phyloP scores from a whole-genome alignment of 768 basidiomycete species.

The Russula virescens region DNA sequence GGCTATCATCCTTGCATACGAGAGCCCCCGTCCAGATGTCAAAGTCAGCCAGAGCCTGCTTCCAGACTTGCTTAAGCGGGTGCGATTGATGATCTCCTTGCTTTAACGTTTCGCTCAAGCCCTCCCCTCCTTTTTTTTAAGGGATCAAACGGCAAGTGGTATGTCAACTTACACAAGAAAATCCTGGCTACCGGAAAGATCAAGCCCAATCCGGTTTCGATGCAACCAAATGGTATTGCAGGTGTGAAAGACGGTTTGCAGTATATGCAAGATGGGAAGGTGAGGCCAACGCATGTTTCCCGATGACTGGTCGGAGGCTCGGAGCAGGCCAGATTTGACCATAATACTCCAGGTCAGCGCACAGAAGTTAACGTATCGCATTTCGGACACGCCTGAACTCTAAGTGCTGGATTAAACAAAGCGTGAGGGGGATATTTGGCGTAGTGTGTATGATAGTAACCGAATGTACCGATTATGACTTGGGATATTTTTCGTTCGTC shows the following conservation, averaged over 20 bases:
- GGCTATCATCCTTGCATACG: constrained; percentile 10
- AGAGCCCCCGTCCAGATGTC: constrained; percentile 6
- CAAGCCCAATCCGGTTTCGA: constrained; percentile 27
- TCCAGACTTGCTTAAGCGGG: neutral
- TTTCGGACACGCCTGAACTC: constrained; percentile 19
- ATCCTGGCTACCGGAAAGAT: constrained; percentile 25
- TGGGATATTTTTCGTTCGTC: neutral
- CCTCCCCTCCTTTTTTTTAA: neutral
- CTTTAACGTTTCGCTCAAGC: neutral
- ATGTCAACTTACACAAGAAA: constrained; percentile 24
- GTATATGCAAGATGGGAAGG: constrained; percentile 30
- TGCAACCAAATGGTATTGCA: constrained; percentile 28
- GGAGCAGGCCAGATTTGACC: neutral
- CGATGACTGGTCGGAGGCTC: neutral
- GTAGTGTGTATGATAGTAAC: neutral
- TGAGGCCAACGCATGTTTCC: neutral
- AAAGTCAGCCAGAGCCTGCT: neutral
- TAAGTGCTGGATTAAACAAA: neutral
- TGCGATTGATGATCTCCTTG: neutral
- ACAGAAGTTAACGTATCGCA: constrained; percentile 30
- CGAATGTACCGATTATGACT: neutral
- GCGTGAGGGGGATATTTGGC: too few relatives aligned
- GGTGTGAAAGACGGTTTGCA: constrained; percentile 27
- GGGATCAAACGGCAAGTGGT: constrained; percentile 25
- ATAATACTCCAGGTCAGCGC: constrained; percentile 24